A percentile compares a stretch with the other conserved stretches of the same genome.
Evolutionary conservation across 2,329 filamentous ascomycete genomes (phyloP).

Genomic region (Ceratocystis harringtonii): DNA sequence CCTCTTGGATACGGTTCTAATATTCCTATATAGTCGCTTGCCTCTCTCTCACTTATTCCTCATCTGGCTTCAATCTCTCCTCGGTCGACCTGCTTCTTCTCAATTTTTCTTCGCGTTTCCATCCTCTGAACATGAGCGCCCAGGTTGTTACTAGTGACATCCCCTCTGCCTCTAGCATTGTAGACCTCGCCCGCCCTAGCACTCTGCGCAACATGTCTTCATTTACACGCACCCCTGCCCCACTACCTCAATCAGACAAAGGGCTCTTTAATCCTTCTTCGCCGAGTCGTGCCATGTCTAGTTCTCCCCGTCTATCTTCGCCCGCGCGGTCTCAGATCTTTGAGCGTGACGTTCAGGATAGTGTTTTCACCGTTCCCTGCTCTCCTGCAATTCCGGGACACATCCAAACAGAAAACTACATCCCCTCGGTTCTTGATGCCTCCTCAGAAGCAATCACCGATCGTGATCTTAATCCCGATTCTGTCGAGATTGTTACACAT

Average conservation of each 20-base stretch:
- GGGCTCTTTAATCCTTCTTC: conserved; percentile 40
- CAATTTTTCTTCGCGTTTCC: not conserved
- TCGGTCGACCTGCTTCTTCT: not conserved
- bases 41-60: not conserved
- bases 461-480: conserved; percentile 65
- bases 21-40: not conserved
- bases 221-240: conserved; percentile 26
- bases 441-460: conserved; percentile 88
- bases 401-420: conserved; percentile 87
- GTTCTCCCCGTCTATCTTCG: conserved; percentile 61
- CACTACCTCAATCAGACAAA: conserved; percentile 30
- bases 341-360: conserved; percentile 86
- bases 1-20: not conserved
- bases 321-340: conserved; percentile 74
- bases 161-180: conserved; percentile 30
- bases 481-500: conserved; percentile 86
- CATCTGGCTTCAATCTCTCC: not conserved
- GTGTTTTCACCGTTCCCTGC: conserved; percentile 46
- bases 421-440: conserved; percentile 79
- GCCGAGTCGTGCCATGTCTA: conserved; percentile 49
- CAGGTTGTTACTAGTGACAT: conserved; percentile 40
- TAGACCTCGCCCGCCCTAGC: conserved; percentile 3
- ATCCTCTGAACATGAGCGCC: conserved; percentile 22
- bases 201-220: conserved; percentile 13
- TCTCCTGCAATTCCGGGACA: conserved; percentile 84